Evolutionary conservation across 2,329 filamentous ascomycete genomes (phyloP).

Genomic region (Colletotrichum neosansevieriae): DNA sequence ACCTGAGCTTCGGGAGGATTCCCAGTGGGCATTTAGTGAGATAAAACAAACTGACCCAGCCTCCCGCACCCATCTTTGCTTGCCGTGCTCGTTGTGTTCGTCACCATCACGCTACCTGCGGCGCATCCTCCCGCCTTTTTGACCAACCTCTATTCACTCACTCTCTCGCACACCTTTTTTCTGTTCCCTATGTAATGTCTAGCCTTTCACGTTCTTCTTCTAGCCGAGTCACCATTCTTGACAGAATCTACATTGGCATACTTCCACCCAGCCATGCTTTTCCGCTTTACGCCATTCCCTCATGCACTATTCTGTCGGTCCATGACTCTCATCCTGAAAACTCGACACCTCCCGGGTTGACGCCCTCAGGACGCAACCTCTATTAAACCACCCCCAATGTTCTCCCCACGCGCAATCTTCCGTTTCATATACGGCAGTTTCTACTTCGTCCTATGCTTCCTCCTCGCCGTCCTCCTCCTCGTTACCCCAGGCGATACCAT

Average conservation of each 20-base stretch:
- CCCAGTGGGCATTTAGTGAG: constrained; percentile 4
- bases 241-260: constrained; percentile 14
- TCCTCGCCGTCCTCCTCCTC: constrained; percentile 80
- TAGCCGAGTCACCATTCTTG: constrained; percentile 13
- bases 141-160: constrained; percentile 30
- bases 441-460: constrained; percentile 80
- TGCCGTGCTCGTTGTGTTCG: constrained; percentile 15
- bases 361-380: constrained; percentile 31
- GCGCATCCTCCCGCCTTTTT: constrained; percentile 28
- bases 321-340: constrained; percentile 35
- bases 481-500: constrained; percentile 86
- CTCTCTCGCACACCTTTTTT: constrained; percentile 10
- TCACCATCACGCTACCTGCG: constrained; percentile 30
- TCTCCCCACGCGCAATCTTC: constrained; percentile 69
- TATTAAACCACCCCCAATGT: constrained; percentile 48
- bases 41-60: constrained; percentile 38
- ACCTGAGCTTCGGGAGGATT: constrained; percentile 31
- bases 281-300: constrained; percentile 43
- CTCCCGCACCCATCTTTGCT: constrained; percentile 15
- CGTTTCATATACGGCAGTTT: constrained; percentile 84
- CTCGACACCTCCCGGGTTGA: constrained; percentile 42
- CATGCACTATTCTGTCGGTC: constrained; percentile 37
- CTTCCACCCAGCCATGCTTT: constrained; percentile 41
- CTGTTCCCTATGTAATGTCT: constrained; percentile 37
- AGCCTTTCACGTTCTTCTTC: constrained; percentile 12